Evolutionary conservation across 306 rosid genomes (phyloP).

Genomic region (Vicia villosa): DNA sequence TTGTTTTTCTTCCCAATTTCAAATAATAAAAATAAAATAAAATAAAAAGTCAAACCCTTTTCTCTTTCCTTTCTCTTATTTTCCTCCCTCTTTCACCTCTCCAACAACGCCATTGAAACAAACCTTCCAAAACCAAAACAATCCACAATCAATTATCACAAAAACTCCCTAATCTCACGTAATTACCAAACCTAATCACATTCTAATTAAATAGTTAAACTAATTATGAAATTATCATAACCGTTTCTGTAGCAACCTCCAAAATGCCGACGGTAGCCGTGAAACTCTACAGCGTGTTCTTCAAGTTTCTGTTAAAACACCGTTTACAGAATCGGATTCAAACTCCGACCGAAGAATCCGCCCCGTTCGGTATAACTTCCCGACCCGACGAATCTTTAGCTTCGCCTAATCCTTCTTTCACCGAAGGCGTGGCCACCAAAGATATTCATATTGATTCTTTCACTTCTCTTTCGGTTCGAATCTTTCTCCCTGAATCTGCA

Average conservation of each 20-base stretch:
- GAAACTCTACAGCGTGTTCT: conserved; percentile 95
- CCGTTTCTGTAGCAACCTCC: conserved; percentile 23
- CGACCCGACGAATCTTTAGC: conserved; percentile 81
- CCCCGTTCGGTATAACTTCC: conserved; percentile 76
- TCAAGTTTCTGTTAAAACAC: conserved; percentile 91
- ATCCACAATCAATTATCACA: background rate
- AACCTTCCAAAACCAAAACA: conserved; percentile 38
- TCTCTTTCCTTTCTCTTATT: conserved; percentile 23
- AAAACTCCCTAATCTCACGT: conserved; percentile 19
- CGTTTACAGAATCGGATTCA: conserved; percentile 90
- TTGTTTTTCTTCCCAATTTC: too few species aligned
- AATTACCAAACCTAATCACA: conserved; percentile 23
- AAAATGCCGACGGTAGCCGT: conserved; percentile 94
- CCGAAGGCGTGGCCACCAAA: conserved; percentile 92
- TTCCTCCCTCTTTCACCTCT: background rate
- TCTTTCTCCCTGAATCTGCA: conserved; percentile 79
- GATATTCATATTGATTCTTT: conserved; percentile 78
- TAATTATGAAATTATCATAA: conserved; percentile 34
- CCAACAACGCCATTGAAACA: conserved; percentile 40
- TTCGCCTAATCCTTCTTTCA: conserved; percentile 70
- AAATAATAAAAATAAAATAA: background rate
- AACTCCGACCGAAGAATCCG: conserved; percentile 52
- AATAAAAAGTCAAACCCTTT: background rate
- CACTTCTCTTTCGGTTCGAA: too few species aligned
- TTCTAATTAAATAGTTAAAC: background rate